Evolutionary conservation across 257 asterid species (phyloP), one percentile per base, ranked within the genome.

Genomic region (Penstemon newberryi): DNA sequence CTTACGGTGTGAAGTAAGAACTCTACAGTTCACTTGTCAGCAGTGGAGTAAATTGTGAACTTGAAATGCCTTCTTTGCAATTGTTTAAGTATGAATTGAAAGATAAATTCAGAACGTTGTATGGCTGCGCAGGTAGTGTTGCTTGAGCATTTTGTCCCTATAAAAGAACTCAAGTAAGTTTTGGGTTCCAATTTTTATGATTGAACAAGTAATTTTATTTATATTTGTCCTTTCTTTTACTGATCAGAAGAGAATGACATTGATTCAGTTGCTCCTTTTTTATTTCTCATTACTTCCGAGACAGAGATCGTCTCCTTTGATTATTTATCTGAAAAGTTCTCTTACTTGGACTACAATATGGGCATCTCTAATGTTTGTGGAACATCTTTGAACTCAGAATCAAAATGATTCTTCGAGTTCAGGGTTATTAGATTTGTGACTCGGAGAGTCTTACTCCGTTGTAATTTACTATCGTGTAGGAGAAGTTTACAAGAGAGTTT

Each of bases 331-430:
- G 18, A 0, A 15, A 15, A 15, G 18, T 15, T 15, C 18, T n/a
- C 15, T 57, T 5, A 8, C 68, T 13, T 46, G 33, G 43, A 60
- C 77, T 82, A 85, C 82, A 87, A 51, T 13, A 75, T 68, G 41
- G 97, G 96, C 95, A 91, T 87, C 81, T 87, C 95, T 60, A 89
- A 60, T 1, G 87, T 89, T 69, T 72, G 79, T 79, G 89, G 79
- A 66, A 87, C 96, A 76, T 89, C 96, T 74, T 84, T 86, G 83
- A 91, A 91, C 90, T 89, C 95, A 13, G 89, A 91, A 8, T 91
- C 93, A 1, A 25, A 25, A 25, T 25, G 33, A 25, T 25, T 25
- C 2, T 25, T 25, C 33, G 33, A 25, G 33, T 25, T 25, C 33
- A 25, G 33, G 33, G 33, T 25, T 25, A 25, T 25, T 25, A 25